Conservation (phyloP, 2,329 filamentous ascomycete species). For the Trichoderma arundinaceum region DNA sequence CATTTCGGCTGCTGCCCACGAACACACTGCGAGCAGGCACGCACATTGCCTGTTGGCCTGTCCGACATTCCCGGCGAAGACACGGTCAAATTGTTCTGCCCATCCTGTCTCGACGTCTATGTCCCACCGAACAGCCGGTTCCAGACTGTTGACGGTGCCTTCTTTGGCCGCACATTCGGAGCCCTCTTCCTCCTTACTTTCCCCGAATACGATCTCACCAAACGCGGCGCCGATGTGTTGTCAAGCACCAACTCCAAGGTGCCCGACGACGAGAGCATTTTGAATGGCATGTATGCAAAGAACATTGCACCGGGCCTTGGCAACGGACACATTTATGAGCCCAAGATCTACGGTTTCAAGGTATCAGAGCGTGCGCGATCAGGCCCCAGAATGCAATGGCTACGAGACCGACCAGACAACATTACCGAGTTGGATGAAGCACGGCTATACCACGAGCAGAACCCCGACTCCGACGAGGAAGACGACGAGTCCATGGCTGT, state of each 20-base stretch:
- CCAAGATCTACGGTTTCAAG: slow-evolving; percentile 94
- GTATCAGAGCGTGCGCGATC: slow-evolving; percentile 89
- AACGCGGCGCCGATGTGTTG: slow-evolving; percentile 68
- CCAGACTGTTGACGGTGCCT: slow-evolving; percentile 95
- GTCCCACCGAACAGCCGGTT: slow-evolving; percentile 97
- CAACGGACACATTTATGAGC: slow-evolving; percentile 83
- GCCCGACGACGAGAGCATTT: slow-evolving; percentile 55
- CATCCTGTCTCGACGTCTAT: slow-evolving; percentile 95
- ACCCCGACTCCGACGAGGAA: slow-evolving; percentile 64
- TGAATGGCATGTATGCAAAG: slow-evolving; percentile 85
- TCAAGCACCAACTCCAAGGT: slow-evolving; percentile 45
- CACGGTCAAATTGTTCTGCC: slow-evolving; percentile 98
- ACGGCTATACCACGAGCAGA: slow-evolving; percentile 58
- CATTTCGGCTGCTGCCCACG: slow-evolving; percentile 97
- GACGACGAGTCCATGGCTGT: slow-evolving; percentile 58
- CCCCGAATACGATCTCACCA: slow-evolving; percentile 88
- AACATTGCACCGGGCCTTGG: slow-evolving; percentile 92
- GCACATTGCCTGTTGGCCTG: slow-evolving; percentile 89
- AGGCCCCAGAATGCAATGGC: slow-evolving; percentile 96
- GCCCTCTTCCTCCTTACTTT: slow-evolving; percentile 98
- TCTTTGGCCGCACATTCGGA: slow-evolving; percentile 97
- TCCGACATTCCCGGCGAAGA: slow-evolving; percentile 96
- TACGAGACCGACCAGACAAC: slow-evolving; percentile 81
- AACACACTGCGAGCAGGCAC: slow-evolving; percentile 86
- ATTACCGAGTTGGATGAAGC: slow-evolving; percentile 84